Evolutionary conservation across 2,329 filamentous ascomycete genomes (phyloP), one percentile per base, ranked within the genome.

Genomic region (Drechslerella stenobrocha): DNA sequence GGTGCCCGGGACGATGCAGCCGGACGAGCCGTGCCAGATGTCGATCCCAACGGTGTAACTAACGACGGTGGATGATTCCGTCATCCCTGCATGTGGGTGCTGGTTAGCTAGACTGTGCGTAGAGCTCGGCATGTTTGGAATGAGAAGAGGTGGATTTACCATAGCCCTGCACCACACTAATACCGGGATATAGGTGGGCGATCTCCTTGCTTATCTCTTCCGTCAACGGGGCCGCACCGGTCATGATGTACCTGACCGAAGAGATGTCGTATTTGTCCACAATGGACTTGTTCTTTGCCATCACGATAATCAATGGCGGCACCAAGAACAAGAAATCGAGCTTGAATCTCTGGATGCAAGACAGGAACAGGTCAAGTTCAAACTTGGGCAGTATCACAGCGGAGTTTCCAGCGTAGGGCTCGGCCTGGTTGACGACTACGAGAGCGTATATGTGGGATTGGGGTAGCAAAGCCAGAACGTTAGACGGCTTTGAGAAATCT

Each of bases 381-480:
- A 92, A 95, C 72, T 87, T 89, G 42, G 82, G 85, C 34, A 93
- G 80, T 3, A 92, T 81, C 52, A 93, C 80, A 7, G 87, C 80
- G 59, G 85, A 83, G 71, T 93, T 89, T 7, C 89, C 89, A 37
- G 86, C 82, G 74, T 85, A 92, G 1, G 84, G 78, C 23, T 81
- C 81, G 1, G 79, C 77, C 74, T 89, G 85, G 40, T 83, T 84
- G 64, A 90, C 83, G 13, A 90, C 83, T 3, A 90, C 83, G 32
- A 93, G 78, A 2, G 84, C 84, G 75, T 92, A 95, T 70, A 93
- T 93, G 73, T 95, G 89, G 71, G 87, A 90, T 73, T 90, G 84
- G 0, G 88, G 88, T 0, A 92, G 78, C n/a, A 92, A 79, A 3
- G 87, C 88, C 0, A 91, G 80, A 1, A 76, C 77, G 18, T 81